Percentiles rank a stretch among this genome's conserved stretches.
Conservation (phyloP, 768 basidiomycete species). For the Filobasidium wieringae region DNA sequence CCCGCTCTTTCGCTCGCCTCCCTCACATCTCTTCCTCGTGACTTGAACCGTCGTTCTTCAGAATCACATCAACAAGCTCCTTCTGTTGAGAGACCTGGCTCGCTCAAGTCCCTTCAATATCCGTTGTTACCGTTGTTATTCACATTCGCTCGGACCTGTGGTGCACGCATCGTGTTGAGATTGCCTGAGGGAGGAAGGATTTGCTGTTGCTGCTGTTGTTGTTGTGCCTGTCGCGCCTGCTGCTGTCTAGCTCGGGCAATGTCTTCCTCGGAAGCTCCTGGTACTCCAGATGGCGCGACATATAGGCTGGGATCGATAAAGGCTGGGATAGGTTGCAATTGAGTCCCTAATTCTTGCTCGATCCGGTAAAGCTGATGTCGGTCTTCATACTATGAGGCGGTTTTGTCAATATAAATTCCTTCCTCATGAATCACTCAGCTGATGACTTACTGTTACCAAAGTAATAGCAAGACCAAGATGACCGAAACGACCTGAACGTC, state of each 20-base stretch:
- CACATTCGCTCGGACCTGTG: constrained; percentile 5
- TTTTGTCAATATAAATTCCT: not conserved
- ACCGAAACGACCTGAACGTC: constrained; percentile 93
- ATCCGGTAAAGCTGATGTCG: constrained; percentile 95
- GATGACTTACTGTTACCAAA: constrained; percentile 56
- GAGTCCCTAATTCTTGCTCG: constrained; percentile 95
- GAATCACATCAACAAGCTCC: too few species aligned
- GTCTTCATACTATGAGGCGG: constrained; percentile 58
- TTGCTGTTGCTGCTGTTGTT: constrained; percentile 14
- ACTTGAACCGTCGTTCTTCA: too few species aligned
- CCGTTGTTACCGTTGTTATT: too few species aligned
- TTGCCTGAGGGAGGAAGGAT: constrained; percentile 17
- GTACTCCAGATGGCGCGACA: constrained; percentile 57
- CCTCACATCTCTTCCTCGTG: too few species aligned
- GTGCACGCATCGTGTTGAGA: constrained; percentile 12
- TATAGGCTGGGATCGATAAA: constrained; percentile 82
- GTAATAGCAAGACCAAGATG: constrained; percentile 96
- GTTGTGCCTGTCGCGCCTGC: constrained; percentile 12
- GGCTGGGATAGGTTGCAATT: constrained; percentile 90
- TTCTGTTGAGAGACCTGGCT: too few species aligned
- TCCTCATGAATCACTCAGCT: not conserved
- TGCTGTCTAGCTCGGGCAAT: constrained; percentile 1
- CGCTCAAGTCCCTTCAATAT: too few species aligned
- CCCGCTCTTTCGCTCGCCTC: too few species aligned
- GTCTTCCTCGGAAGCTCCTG: constrained; percentile 14